Base-by-base conservation (phyloP, 2,329 filamentous ascomycete genomes). In the Penicillium sp. region DNA sequence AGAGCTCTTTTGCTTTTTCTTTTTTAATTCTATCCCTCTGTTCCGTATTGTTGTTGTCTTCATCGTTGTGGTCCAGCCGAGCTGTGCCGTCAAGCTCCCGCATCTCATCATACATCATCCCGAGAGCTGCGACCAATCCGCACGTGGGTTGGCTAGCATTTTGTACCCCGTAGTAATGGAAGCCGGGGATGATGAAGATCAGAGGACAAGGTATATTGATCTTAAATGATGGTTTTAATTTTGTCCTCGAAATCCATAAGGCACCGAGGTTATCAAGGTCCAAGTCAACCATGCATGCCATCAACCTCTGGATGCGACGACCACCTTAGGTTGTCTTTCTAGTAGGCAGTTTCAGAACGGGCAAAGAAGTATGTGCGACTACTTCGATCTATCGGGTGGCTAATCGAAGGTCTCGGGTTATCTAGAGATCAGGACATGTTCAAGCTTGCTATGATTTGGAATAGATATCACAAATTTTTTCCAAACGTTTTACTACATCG, bases 71-170 rank as follows among this genome's bases (percentile, higher is more conserved):
- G 22, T 7, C 22, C 13, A 19, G 24, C 19, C 31, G 19, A 37
- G 16, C 16, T 18, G n/a, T 18, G 7, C 36, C 16, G 50, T 43
- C n/a, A n/a, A 50, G 47, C 46, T 50, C 31, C 54, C 55, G 44
- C 60, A 52, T 41, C n/a, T 11, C 24, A 52, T 60, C 57, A 56
- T 60, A 52, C 50, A 52, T 62, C 57, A 60, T 59, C 35, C 39
- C 57, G 44, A 52, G 14, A 64, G 59, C 60, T 60, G 44, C 40
- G 50, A 57, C 64, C 64, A 66, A 66, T 66, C 63, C 56, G 55
- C 50, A 31, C 33, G 31, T 31, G 31, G 31, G 6, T 27, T 27
- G 24, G 24, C 24, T 27, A 27, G 22, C 24, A 27, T 6, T 27
- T 6, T 27, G 24, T 6, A 31, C 31, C 7, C 31, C 31, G 7